These are phyloP conservation scores for Aspergillus nidulans DNA, from an alignment of 495 filamentous ascomycete genomes.

Conservation along the genomic window DNA sequence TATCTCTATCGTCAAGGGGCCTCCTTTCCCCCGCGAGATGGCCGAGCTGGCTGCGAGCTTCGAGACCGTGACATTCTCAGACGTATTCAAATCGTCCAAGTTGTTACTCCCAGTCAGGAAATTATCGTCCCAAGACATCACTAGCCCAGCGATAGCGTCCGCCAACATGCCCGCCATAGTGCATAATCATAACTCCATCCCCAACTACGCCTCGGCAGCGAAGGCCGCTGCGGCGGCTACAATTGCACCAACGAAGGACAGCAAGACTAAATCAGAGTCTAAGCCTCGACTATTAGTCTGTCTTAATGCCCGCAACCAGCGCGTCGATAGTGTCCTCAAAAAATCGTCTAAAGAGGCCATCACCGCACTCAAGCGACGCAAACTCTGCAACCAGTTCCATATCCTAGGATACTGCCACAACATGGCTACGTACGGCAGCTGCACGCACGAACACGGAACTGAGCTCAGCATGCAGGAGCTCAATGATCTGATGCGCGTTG, in stretches of 20 bases:
- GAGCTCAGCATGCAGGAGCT: constrained; percentile 17
- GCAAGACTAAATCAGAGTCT: background rate
- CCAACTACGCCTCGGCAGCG: constrained; percentile 20
- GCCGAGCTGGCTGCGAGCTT: constrained; percentile 17
- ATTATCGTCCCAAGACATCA: constrained; percentile 12
- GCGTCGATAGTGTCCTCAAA: constrained; percentile 19
- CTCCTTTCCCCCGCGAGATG: constrained; percentile 25
- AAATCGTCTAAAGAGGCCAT: constrained; percentile 17
- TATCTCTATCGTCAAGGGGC: constrained; percentile 25
- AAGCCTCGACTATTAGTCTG: constrained; percentile 6
- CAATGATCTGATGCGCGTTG: constrained; percentile 21
- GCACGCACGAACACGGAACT: constrained; percentile 19
- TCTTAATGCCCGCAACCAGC: constrained; percentile 19
- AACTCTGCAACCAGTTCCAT: constrained; percentile 26
- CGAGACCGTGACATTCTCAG: constrained; percentile 18
- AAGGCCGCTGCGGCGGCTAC: background rate
- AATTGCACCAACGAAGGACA: background rate
- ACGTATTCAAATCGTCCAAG: constrained; percentile 24
- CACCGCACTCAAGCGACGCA: constrained; percentile 15
- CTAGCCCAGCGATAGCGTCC: constrained; percentile 4
- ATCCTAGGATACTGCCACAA: constrained; percentile 19
- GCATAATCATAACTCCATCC: background rate
- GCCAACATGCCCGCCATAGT: constrained; percentile 6
- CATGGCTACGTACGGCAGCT: background rate
- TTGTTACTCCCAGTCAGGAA: constrained; percentile 6